These are phyloP conservation scores for Colletotrichum scovillei DNA, from an alignment of 2,329 filamentous ascomycete genomes.

Conservation along the genomic window DNA sequence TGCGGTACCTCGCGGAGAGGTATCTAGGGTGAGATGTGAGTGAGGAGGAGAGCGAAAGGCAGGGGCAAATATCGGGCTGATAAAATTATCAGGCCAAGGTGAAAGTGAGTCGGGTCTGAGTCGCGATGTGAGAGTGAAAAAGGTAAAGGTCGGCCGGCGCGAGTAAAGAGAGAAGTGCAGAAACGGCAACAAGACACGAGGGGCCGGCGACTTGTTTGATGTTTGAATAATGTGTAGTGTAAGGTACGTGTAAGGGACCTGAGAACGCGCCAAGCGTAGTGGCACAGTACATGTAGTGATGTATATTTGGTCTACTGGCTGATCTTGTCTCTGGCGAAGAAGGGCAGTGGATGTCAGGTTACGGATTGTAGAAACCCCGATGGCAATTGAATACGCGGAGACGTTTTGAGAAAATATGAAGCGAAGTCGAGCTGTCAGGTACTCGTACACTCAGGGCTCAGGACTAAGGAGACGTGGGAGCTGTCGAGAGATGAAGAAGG, in stretches of 20 bases:
- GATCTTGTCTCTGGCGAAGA: background rate
- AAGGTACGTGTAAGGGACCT: background rate
- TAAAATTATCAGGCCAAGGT: background rate
- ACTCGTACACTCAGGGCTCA: background rate
- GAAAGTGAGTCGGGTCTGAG: background rate
- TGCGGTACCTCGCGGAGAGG: background rate
- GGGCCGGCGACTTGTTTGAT: conserved; percentile 2
- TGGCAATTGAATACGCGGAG: background rate
- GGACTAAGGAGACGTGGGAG: background rate
- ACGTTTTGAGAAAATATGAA: background rate
- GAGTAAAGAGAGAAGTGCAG: background rate
- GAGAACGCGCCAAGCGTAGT: background rate
- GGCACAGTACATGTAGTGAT: too few species aligned
- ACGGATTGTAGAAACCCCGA: background rate
- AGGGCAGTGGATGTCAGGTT: background rate
- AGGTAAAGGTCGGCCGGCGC: background rate
- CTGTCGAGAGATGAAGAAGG: background rate
- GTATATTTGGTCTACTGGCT: background rate
- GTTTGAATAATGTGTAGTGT: background rate
- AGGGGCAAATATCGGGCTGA: background rate
- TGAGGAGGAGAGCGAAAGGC: background rate
- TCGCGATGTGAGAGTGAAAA: background rate
- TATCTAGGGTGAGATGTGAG: background rate
- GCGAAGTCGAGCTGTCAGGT: background rate
- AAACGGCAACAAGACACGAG: background rate